These are phyloP conservation scores for Dalechampia spathulata DNA, from an alignment of 441 rosid species.

Conservation along the genomic window DNA sequence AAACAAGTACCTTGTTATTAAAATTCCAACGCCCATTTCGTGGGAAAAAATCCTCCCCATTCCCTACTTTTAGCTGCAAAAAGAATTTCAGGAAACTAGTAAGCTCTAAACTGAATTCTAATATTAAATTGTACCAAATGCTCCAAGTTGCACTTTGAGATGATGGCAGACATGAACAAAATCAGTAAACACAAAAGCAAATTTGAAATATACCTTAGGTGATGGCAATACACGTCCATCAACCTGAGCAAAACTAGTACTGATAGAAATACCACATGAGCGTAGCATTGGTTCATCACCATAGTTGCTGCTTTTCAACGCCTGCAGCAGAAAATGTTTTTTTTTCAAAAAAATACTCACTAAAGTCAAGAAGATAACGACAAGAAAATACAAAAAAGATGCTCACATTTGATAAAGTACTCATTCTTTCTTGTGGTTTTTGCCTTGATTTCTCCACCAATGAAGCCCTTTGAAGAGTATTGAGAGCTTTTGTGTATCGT, in stretches of 20 bases:
- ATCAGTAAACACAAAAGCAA: conserved; percentile 1
- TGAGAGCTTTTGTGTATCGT: conserved; percentile 69
- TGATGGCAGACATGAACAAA: background rate
- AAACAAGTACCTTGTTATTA: conserved; percentile 49
- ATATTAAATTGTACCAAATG: background rate
- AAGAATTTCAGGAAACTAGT: background rate
- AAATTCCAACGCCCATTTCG: conserved; percentile 81
- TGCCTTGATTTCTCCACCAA: conserved; percentile 84
- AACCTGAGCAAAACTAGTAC: conserved; percentile 47
- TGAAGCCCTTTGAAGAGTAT: conserved; percentile 59
- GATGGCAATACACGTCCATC: conserved; percentile 72
- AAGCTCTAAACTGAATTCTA: background rate
- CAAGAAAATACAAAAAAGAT: background rate
- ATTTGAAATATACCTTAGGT: conserved; percentile 42
- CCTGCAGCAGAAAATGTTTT: conserved; percentile 31
- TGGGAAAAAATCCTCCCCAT: conserved; percentile 59
- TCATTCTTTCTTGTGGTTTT: conserved; percentile 85
- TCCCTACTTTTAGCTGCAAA: conserved; percentile 58
- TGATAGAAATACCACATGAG: conserved; percentile 62
- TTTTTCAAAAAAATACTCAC: background rate
- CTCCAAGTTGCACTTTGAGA: background rate
- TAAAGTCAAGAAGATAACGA: background rate
- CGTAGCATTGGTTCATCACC: conserved; percentile 57
- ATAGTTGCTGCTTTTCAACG: conserved; percentile 48
- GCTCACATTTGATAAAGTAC: conserved; percentile 44